phyloP scores from a whole-genome alignment of 345 rosid species.

The Hirschfeldia incana region DNA sequence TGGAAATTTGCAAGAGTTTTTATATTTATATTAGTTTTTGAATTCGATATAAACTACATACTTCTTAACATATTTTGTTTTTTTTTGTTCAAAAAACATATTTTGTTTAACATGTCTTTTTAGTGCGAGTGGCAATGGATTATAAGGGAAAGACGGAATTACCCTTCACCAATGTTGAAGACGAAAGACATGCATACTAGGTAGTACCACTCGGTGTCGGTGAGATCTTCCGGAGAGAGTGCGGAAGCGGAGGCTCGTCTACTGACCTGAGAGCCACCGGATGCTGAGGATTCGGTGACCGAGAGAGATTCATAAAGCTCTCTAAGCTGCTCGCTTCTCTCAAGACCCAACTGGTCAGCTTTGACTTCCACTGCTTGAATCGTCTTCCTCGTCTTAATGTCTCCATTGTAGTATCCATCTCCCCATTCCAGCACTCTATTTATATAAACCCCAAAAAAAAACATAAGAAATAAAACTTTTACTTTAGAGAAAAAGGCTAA shows the following conservation, averaged over 20 bases:
- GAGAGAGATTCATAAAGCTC: conserved; percentile 81
- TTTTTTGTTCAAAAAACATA: too few relatives aligned
- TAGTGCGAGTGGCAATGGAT: background rate
- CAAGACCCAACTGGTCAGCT: conserved; percentile 67
- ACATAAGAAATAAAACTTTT: background rate
- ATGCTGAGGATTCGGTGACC: conserved; percentile 54
- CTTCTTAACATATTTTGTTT: too few relatives aligned
- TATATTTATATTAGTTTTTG: background rate
- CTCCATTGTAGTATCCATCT: conserved; percentile 95
- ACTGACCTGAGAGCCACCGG: conserved; percentile 40
- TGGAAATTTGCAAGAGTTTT: background rate
- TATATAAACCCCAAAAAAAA: background rate
- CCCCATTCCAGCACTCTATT: conserved; percentile 82
- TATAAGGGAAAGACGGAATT: conserved; percentile 21
- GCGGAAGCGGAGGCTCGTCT: conserved; percentile 70
- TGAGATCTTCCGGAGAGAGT: conserved; percentile 91
- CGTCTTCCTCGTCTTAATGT: conserved; percentile 91
- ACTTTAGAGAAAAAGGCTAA: background rate
- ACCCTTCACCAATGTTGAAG: conserved; percentile 88
- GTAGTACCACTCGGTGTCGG: conserved; percentile 96
- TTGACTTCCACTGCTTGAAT: conserved; percentile 72
- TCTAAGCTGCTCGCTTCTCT: conserved; percentile 85
- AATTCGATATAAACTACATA: background rate
- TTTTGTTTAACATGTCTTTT: too few relatives aligned
- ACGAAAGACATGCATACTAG: conserved; percentile 95